Percentiles rank a stretch among this genome's conserved stretches.
These are phyloP conservation scores for Boechera retrofracta DNA, from an alignment of 345 rosid species.

Conservation along the genomic window DNA sequence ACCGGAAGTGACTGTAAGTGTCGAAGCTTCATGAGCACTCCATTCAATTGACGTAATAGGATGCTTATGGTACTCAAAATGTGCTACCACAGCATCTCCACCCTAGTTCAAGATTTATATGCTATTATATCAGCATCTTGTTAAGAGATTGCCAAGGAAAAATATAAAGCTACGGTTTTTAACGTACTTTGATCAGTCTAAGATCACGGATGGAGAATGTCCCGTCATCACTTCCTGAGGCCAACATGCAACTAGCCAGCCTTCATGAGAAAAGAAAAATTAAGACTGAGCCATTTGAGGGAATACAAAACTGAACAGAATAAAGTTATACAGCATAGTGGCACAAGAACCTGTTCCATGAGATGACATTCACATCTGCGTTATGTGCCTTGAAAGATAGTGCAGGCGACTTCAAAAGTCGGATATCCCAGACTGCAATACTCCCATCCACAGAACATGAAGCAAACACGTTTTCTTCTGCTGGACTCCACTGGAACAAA, in stretches of 20 bases:
- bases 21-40: conserved; percentile 91
- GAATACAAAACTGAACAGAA: conserved; percentile 30
- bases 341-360: conserved; percentile 84
- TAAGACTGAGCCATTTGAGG: conserved; percentile 1
- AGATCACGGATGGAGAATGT: conserved; percentile 91
- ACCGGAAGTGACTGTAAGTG: conserved; percentile 81
- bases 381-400: conserved; percentile 81
- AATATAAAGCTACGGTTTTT: not conserved
- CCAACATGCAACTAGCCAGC: conserved; percentile 91
- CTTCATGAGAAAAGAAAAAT: conserved; percentile 43
- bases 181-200: conserved; percentile 65
- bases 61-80: conserved; percentile 81
- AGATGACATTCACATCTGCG: conserved; percentile 94
- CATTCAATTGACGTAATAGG: conserved; percentile 96
- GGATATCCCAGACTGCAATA: conserved; percentile 90
- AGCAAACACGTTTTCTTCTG: conserved; percentile 83
- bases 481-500: conserved; percentile 90
- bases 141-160: not conserved
- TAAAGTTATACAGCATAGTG: conserved; percentile 2
- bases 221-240: conserved; percentile 97
- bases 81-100: conserved; percentile 86
- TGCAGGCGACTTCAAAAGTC: conserved; percentile 67
- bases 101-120: conserved; percentile 50
- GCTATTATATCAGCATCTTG: conserved; percentile 14
- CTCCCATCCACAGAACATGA: conserved; percentile 86